These are phyloP conservation scores for Pulveroboletus ridleyi DNA, from an alignment of 1,284 basidiomycete species.

Conservation along the genomic window DNA sequence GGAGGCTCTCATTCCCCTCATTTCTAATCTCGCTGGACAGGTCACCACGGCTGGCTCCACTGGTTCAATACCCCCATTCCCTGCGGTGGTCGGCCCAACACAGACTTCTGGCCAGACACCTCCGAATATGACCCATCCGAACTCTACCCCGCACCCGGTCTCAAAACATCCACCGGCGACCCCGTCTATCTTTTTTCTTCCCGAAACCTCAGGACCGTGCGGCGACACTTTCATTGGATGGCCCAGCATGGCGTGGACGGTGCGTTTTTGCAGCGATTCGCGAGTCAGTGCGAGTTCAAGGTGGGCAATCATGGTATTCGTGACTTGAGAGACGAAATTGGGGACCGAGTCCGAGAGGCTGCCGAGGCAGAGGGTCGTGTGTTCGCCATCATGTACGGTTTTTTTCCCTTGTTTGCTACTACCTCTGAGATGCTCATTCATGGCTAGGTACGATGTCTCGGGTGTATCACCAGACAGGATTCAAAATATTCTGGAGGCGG, in stretches of 20 bases:
- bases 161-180: conserved; percentile 58
- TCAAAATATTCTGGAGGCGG: conserved; percentile 60
- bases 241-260: conserved; percentile 55
- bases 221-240: too few species aligned
- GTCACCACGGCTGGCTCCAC: conserved; percentile 84
- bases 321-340: conserved; percentile 72
- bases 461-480: conserved; percentile 68
- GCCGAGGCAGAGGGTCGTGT: conserved; percentile 79
- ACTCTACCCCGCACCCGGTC: conserved; percentile 70
- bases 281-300: conserved; percentile 65
- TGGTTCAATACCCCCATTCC: conserved; percentile 75
- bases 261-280: conserved; percentile 79
- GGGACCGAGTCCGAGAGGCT: conserved; percentile 70
- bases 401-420: conserved; percentile 8
- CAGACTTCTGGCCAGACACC: conserved; percentile 78
- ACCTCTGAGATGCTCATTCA: background rate
- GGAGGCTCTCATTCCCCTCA: background rate
- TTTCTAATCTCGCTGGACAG: conserved; percentile 33
- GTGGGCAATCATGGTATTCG: conserved; percentile 56
- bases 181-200: conserved; percentile 78
- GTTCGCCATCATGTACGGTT: conserved; percentile 76
- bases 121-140: conserved; percentile 73
- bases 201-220: conserved; percentile 59
- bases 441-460: conserved; percentile 75
- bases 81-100: conserved; percentile 62